Evolutionary conservation across 352 stramenopile genomes (phyloP), one percentile per base, ranked within the genome.

Genomic region (Plasmopara halstedii): DNA sequence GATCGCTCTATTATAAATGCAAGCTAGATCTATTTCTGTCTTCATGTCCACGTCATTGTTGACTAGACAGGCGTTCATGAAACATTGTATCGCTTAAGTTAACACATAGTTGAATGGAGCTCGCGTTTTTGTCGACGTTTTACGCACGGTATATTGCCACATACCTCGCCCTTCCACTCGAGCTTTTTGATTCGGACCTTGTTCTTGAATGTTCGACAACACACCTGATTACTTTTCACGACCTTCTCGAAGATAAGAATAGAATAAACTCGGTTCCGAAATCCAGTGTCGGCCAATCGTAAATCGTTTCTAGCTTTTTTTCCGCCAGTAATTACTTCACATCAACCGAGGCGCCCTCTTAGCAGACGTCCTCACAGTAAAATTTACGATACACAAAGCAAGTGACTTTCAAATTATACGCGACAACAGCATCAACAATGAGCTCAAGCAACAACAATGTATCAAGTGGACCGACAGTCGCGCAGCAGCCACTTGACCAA

Each of bases 221-320:
- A 25, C 14, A 26, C 11, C 11, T 31, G 6, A 43, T 22, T 8
- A 9, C 5, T 4, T n/a, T 33, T 9, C 13, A n/a, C 35, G 7
- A 32, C 29, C 25, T 61, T 65, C 56, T 66, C 42, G 52, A 61
- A 65, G 51, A 29, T 53, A 50, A 42, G 41, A 57, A 60, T 52
- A 64, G 50, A 64, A 51, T 32, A 6, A 11, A 35, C n/a, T 35
- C 11, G 31, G 14, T 13, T 14, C 15, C 11, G n/a, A 7, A 35
- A 35, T 31, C 26, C n/a, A n/a, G n/a, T n/a, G n/a, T n/a, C n/a
- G n/a, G 27, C 52, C 45, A 64, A 60, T 60, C 14, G 25, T 23
- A 50, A 21, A 5, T 9, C 37, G 20, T 41, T 19, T 41, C 4
- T 10, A 19, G 8, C 21, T 5, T 2, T 1, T 45, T 56, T 55